Conservation (phyloP, 805 yeast species). For the Candida boleticola region DNA sequence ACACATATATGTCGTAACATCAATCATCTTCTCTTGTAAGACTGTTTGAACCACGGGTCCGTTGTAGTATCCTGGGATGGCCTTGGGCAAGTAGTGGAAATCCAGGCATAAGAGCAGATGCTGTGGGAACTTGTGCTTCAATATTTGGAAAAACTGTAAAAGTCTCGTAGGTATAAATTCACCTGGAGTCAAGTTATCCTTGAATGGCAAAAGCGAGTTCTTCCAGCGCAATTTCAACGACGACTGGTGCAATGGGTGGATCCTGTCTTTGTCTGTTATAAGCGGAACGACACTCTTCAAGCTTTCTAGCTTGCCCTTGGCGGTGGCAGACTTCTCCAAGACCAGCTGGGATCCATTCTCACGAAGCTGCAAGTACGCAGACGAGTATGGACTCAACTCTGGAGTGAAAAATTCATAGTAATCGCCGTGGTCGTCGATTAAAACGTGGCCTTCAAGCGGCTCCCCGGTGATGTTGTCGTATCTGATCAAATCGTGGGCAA, state of each 20-base stretch:
- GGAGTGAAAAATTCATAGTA: conserved; percentile 71
- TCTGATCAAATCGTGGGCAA: conserved; percentile 77
- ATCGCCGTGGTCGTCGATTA: conserved; percentile 70
- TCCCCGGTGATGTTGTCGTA: conserved; percentile 65
- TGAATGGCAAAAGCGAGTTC: conserved; percentile 59
- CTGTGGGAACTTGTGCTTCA: conserved; percentile 66
- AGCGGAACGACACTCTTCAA: conserved; percentile 29
- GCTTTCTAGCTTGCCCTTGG: conserved; percentile 21
- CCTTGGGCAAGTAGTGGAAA: conserved; percentile 49
- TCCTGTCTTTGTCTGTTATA: conserved; percentile 24
- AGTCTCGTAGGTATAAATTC: conserved; percentile 83
- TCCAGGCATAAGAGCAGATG: conserved; percentile 76
- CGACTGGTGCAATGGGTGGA: conserved; percentile 64
- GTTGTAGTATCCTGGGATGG: conserved; percentile 54
- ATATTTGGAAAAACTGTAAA: conserved; percentile 59
- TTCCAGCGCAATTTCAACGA: conserved; percentile 37
- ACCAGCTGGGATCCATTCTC: conserved; percentile 43
- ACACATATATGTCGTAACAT: conserved; percentile 74
- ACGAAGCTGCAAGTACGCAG: conserved; percentile 54
- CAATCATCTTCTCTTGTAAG: conserved; percentile 62
- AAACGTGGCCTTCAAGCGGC: conserved; percentile 77
- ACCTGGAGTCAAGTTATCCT: conserved; percentile 64
- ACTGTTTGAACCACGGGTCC: conserved; percentile 83
- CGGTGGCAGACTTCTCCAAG: conserved; percentile 20
- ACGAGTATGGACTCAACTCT: conserved; percentile 55